These are phyloP conservation scores for Aegilops bicornis DNA, from an alignment of 176 grass and related monocot species.

Conservation along the genomic window DNA sequence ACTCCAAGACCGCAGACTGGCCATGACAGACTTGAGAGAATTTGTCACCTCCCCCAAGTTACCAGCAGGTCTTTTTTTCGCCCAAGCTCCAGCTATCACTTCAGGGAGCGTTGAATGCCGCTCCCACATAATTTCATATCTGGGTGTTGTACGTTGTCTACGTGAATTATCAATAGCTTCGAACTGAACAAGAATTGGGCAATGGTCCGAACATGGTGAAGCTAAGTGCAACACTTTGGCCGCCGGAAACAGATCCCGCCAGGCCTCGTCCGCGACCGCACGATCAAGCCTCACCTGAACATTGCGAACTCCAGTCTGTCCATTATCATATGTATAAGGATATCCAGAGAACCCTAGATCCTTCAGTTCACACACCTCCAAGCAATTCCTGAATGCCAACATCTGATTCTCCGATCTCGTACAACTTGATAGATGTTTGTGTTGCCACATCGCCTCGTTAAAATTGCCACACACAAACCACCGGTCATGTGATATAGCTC, in stretches of 20 bases:
- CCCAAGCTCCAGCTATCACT: background rate
- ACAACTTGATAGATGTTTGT: too few species aligned
- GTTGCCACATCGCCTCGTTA: too few species aligned
- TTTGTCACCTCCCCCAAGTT: background rate
- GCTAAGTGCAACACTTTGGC: background rate
- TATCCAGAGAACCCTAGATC: too few species aligned
- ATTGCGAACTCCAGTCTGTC: too few species aligned
- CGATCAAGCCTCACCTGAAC: background rate
- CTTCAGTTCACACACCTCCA: too few species aligned
- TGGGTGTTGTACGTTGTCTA: background rate
- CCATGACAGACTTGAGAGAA: background rate
- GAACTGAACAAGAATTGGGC: background rate
- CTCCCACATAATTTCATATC: background rate
- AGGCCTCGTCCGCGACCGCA: background rate
- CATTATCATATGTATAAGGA: too few species aligned
- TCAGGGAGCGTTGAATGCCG: background rate
- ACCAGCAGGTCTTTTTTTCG: background rate
- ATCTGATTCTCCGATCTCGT: too few species aligned
- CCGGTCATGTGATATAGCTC: too few species aligned
- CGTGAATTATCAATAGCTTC: background rate
- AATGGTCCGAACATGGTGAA: background rate
- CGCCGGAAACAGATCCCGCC: background rate
- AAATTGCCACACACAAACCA: too few species aligned
- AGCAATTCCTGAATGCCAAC: too few species aligned
- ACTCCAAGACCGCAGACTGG: too few species aligned